Evolutionary conservation across 208 protist genomes (phyloP).

Genomic region (Leishmania turanica): DNA sequence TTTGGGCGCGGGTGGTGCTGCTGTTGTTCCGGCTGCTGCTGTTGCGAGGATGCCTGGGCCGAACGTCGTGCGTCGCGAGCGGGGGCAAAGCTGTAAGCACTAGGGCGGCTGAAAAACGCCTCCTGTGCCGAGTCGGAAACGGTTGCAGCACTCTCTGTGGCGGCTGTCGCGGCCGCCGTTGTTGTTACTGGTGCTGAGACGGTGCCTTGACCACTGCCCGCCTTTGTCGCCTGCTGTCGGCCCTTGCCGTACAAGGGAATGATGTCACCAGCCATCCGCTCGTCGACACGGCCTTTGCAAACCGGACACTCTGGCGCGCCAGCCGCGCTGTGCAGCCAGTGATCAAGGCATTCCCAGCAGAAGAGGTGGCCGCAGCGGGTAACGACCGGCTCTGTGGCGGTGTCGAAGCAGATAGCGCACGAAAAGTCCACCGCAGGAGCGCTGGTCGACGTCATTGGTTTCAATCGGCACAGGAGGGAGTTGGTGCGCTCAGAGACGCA

Average conservation of each 20-base stretch:
- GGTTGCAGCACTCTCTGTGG: background rate
- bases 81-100: slow-evolving; percentile 28
- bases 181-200: background rate
- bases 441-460: slow-evolving; percentile 18
- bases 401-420: slow-evolving; percentile 84
- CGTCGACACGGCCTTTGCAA: slow-evolving; percentile 78
- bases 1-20: slow-evolving; percentile 41
- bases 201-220: slow-evolving; percentile 1
- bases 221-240: slow-evolving; percentile 11
- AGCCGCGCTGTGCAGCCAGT: slow-evolving; percentile 61
- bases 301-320: slow-evolving; percentile 68
- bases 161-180: background rate
- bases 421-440: slow-evolving; percentile 57
- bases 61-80: slow-evolving; percentile 4
- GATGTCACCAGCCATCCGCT: slow-evolving; percentile 59
- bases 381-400: slow-evolving; percentile 72
- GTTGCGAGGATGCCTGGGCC: background rate
- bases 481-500: background rate
- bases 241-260: slow-evolving; percentile 84
- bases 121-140: slow-evolving; percentile 12
- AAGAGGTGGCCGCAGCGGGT: slow-evolving; percentile 88
- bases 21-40: slow-evolving; percentile 7
- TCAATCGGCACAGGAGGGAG: background rate
- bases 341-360: slow-evolving; percentile 83
- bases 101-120: slow-evolving; percentile 32